Conservation (phyloP, 345 rosid species). For the Erysimum cheiranthoides region DNA sequence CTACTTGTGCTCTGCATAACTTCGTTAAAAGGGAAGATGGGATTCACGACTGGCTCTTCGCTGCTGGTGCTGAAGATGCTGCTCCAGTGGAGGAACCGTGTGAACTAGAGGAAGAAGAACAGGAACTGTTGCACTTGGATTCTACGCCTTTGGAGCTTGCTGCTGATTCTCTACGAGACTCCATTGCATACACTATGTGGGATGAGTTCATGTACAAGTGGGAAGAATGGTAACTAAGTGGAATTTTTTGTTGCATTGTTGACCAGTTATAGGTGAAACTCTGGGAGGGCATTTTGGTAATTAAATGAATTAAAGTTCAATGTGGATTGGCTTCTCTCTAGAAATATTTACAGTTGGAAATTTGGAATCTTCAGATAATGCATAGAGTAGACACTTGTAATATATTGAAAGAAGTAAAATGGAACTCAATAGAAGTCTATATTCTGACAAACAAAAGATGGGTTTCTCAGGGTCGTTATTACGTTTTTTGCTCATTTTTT, state of each 20-base stretch:
- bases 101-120: conserved; percentile 56
- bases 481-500: conserved; percentile 10
- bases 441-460: conserved; percentile 18
- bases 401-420: neutral
- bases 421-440: neutral
- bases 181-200: conserved; percentile 75
- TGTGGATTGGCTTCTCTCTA: neutral
- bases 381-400: neutral
- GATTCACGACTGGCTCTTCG: conserved; percentile 71
- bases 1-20: conserved; percentile 77
- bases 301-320: neutral
- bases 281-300: neutral
- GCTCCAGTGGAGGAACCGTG: conserved; percentile 49
- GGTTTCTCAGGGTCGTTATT: neutral
- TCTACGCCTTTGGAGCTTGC: conserved; percentile 55
- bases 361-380: neutral
- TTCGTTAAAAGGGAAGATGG: conserved; percentile 66
- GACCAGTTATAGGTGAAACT: conserved; percentile 2
- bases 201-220: conserved; percentile 72
- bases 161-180: conserved; percentile 60
- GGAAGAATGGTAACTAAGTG: conserved; percentile 57
- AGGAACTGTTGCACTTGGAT: conserved; percentile 58
- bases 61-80: conserved; percentile 40
- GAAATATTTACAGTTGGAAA: neutral
- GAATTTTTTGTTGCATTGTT: neutral